Percentiles rank a stretch among this genome's conserved stretches.
Evolutionary conservation across 148 eudicot genomes (phyloP).

Genomic region (Persicaria tinctoria): DNA sequence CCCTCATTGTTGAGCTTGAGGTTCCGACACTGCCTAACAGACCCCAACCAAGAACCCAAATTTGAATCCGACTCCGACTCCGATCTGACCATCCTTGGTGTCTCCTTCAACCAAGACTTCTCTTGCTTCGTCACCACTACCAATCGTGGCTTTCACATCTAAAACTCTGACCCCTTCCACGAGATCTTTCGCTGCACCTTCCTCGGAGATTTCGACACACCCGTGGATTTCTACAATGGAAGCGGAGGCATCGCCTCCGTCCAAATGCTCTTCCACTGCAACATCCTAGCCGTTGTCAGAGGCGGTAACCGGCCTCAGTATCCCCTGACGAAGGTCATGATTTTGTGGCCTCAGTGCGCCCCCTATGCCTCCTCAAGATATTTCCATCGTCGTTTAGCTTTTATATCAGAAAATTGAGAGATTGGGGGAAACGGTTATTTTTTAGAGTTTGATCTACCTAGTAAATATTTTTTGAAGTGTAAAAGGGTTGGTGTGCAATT

Average conservation of each 20-base stretch:
- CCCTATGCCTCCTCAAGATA: no score
- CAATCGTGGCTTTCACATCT: constrained; percentile 42
- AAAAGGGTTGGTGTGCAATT: no score
- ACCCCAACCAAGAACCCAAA: not conserved
- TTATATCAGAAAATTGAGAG: no score
- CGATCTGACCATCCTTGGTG: constrained; percentile 10
- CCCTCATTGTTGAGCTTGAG: no score
- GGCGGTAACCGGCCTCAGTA: constrained; percentile 36
- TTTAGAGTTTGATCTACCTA: no score
- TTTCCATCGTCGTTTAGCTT: no score
- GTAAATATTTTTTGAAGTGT: no score
- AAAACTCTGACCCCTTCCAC: constrained; percentile 36
- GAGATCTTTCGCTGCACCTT: constrained; percentile 33
- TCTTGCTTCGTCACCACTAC: constrained; percentile 50
- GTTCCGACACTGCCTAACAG: not conserved
- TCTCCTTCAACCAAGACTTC: constrained; percentile 60
- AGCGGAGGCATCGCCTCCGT: constrained; percentile 35
- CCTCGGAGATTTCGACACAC: constrained; percentile 17
- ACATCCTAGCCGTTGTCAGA: constrained; percentile 42
- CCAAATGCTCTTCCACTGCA: constrained; percentile 57
- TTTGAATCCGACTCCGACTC: constrained; percentile 3
- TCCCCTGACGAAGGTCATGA: constrained; percentile 47
- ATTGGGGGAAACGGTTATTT: no score
- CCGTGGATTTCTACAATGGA: constrained; percentile 17
- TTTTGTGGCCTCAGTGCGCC: constrained; percentile 19